Conservation (phyloP, 2,329 filamentous ascomycete genomes). For the Ilyonectria destructans region DNA sequence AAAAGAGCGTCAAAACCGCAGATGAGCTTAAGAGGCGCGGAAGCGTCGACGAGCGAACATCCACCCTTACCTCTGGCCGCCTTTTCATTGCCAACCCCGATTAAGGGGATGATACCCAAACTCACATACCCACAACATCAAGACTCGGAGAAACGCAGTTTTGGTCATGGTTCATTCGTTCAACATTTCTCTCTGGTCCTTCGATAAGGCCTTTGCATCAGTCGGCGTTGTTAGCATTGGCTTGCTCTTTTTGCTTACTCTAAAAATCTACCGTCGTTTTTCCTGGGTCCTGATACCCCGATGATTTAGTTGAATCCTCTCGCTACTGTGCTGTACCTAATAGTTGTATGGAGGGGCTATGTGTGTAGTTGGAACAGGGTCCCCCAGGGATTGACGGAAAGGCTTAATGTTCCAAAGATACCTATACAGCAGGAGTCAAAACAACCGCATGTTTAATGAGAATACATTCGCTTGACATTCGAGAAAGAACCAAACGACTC, state of each 20-base stretch:
- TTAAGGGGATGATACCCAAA: conserved; percentile 53
- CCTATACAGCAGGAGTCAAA: conserved; percentile 46
- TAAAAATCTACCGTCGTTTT: conserved; percentile 44
- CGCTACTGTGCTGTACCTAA: conserved; percentile 42
- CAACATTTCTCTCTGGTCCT: conserved; percentile 35
- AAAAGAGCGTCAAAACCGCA: conserved; percentile 77
- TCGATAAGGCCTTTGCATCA: conserved; percentile 44
- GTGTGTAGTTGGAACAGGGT: conserved; percentile 41
- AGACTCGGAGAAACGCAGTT: conserved; percentile 33
- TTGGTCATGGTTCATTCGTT: conserved; percentile 40
- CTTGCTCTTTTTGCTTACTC: conserved; percentile 37
- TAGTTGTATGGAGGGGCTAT: conserved; percentile 35
- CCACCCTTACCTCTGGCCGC: conserved; percentile 80
- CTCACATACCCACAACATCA: conserved; percentile 35
- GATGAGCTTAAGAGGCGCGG: conserved; percentile 84
- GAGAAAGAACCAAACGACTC: conserved; percentile 15
- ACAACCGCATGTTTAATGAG: conserved; percentile 50
- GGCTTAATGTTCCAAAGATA: conserved; percentile 48
- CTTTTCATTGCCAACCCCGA: conserved; percentile 92
- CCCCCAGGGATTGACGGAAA: conserved; percentile 40
- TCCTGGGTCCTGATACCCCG: conserved; percentile 47
- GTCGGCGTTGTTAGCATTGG: conserved; percentile 50
- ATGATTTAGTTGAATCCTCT: conserved; percentile 40
- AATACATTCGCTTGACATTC: conserved; percentile 30
- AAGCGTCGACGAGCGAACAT: conserved; percentile 87